Evolutionary conservation across 2,329 filamentous ascomycete genomes (phyloP).

Genomic region (Metarhizium humberi): DNA sequence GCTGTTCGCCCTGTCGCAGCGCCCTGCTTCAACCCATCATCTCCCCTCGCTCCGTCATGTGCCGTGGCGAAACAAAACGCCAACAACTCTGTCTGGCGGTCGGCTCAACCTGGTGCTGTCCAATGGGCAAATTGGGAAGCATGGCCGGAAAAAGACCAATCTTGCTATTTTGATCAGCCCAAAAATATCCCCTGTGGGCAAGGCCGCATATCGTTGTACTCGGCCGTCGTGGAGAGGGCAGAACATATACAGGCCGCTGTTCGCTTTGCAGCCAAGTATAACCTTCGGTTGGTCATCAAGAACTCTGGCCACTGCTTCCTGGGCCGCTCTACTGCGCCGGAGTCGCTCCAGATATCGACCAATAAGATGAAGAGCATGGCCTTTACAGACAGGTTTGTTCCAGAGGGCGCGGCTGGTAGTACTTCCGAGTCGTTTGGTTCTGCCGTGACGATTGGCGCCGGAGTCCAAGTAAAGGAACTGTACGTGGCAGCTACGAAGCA

Average conservation of each 20-base stretch:
- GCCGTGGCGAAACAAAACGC: conserved; percentile 20
- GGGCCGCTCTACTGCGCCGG: conserved; percentile 20
- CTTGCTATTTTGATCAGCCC: conserved; percentile 23
- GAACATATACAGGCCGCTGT: conserved; percentile 27
- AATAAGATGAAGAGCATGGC: conserved; percentile 19
- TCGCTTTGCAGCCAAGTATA: conserved; percentile 22
- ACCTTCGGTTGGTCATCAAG: conserved; percentile 22
- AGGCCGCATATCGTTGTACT: conserved; percentile 26
- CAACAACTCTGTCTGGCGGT: conserved; percentile 24
- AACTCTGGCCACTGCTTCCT: conserved; percentile 28
- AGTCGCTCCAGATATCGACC: conserved; percentile 26
- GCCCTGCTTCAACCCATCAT: conserved; percentile 35
- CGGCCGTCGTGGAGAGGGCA: conserved; percentile 20
- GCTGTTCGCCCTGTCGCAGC: conserved; percentile 39
- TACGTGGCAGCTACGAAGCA: conserved; percentile 13
- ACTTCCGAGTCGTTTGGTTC: too few species aligned
- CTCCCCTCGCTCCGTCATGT: conserved; percentile 34
- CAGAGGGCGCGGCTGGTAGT: too few species aligned
- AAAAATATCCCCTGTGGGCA: conserved; percentile 18
- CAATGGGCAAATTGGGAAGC: conserved; percentile 30
- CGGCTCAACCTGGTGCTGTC: conserved; percentile 22
- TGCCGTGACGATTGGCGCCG: conserved; percentile 17
- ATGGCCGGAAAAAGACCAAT: conserved; percentile 11
- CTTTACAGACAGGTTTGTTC: conserved; percentile 16
- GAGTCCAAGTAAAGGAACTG: conserved; percentile 15